Evolutionary conservation across 768 basidiomycete genomes (phyloP), one percentile per base, ranked within the genome.

Genomic region (Mycena vulgaris): DNA sequence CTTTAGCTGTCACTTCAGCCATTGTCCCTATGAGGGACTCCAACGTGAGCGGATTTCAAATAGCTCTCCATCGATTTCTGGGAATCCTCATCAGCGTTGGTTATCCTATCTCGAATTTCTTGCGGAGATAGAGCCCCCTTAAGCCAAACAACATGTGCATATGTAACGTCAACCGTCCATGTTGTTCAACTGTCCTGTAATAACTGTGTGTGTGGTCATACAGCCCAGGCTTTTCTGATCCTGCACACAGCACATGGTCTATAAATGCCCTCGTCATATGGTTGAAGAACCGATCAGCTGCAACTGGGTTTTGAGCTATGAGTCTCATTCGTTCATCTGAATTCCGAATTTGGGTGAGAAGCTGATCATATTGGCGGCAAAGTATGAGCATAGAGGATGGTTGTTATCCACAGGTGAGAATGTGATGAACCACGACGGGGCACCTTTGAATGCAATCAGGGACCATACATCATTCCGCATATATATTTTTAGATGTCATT

Each of bases 121-220:
- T 82, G 78, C 2, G 83, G 83, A 8, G 74, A 74, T 13, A 78
- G 37, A 3, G 63, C 53, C 13, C 67, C 66, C 59, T 69, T 60
- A 3, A 83, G 75, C 83, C n/a, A 80, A 13, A 49, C 4, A 27
- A 49, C 48, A 49, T 49, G 25, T 49, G 48, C 25, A 25, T 48
- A 68, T 82, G 81, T 14, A 82, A 25, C 2, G 80, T 78, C 6
- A 77, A 37, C 5, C 79, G 63, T 7, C 79, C 80, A 71, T 82
- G 81, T 31, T 77, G 71, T 59, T 82, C 80, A 13, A 81, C 80
- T 9, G 79, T 79, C 3, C 79, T 79, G 69, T 82, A 87, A 37
- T 76, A 72, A 0, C 68, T 25, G 66, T 87, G 83, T 0, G 35
- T 61, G 59, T 86, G 83, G 75, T 82, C 84, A 0, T 78, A 61